Percentiles rank a stretch among this genome's conserved stretches.
phyloP scores from a whole-genome alignment of 2,329 filamentous ascomycete genomes.

The Fusarium scirpi region DNA sequence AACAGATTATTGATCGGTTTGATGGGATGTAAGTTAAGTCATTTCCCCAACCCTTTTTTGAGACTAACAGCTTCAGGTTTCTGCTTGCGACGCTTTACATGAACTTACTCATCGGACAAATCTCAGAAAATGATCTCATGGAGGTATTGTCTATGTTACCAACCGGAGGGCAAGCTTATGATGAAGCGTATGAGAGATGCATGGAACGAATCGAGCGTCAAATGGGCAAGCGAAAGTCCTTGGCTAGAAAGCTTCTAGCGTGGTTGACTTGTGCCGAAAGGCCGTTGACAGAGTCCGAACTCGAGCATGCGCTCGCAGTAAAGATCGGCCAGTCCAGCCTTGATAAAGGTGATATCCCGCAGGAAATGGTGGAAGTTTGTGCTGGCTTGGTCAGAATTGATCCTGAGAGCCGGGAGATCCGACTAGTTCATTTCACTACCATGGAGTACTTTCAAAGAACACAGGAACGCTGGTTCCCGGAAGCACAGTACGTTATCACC shows the following conservation, averaged over 20 bases:
- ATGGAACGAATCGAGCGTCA: slow-evolving; percentile 57
- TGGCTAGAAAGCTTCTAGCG: slow-evolving; percentile 53
- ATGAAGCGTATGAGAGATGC: slow-evolving; percentile 54
- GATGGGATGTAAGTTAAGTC: background rate
- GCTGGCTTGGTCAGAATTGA: slow-evolving; percentile 58
- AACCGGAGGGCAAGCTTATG: slow-evolving; percentile 1
- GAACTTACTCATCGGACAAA: background rate
- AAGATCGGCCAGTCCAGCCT: slow-evolving; percentile 44
- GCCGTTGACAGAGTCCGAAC: slow-evolving; percentile 50
- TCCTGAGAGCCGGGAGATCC: slow-evolving; percentile 52
- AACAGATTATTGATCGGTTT: background rate
- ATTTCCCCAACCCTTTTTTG: rapidly evolving
- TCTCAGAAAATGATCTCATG: background rate
- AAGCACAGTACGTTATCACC: background rate
- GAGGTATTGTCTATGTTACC: slow-evolving; percentile 33
- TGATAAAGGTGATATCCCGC: slow-evolving; percentile 51
- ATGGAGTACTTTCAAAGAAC: slow-evolving; percentile 55
- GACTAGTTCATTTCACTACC: slow-evolving; percentile 59
- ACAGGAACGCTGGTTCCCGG: background rate
- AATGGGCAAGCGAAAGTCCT: slow-evolving; percentile 46
- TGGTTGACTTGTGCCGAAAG: slow-evolving; percentile 57
- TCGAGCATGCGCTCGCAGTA: slow-evolving; percentile 57
- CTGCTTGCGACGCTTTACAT: background rate
- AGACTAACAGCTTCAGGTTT: background rate
- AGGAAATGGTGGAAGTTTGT: slow-evolving; percentile 53